Conservation (phyloP, 805 yeast species). For the Kockiozyma suomiensis region DNA sequence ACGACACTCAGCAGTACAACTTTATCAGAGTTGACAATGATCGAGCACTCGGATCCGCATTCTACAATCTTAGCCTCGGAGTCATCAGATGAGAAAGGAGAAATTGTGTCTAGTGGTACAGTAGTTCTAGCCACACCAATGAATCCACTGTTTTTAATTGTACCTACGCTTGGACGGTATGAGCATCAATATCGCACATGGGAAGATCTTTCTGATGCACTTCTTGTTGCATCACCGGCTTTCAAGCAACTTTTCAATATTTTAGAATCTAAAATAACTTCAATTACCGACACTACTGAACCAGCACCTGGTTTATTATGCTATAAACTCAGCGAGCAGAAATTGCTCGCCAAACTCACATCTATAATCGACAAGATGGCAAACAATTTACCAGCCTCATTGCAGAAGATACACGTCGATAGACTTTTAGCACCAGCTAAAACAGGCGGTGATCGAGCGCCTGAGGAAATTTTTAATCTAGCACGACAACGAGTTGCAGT, state of each 20-base stretch:
- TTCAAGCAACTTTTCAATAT: constrained; percentile 1
- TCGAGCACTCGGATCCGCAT: constrained; percentile 8
- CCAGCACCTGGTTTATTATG: constrained; percentile 19
- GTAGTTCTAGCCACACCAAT: constrained; percentile 26
- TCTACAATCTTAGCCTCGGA: constrained; percentile 10
- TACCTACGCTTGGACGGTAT: constrained; percentile 10
- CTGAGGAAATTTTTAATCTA: constrained; percentile 22
- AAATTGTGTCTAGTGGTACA: constrained; percentile 8
- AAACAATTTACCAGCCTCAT: constrained; percentile 18
- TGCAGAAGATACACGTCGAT: constrained; percentile 18
- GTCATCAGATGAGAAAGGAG: constrained; percentile 10
- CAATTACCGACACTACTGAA: constrained; percentile 18
- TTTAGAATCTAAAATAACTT: constrained; percentile 4
- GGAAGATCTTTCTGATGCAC: constrained; percentile 26
- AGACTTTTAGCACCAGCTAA: constrained; percentile 18
- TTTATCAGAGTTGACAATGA: constrained; percentile 11
- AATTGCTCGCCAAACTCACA: constrained; percentile 14
- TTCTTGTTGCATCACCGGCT: neutral
- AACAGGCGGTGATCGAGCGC: constrained; percentile 17
- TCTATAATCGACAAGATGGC: constrained; percentile 1
- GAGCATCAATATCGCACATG: constrained; percentile 23
- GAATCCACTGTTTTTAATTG: constrained; percentile 17
- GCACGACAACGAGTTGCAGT: constrained; percentile 32
- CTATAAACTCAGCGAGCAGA: constrained; percentile 19
- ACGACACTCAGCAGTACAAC: neutral